Conservation (phyloP, 345 rosid species). For the Citrus glauca region DNA sequence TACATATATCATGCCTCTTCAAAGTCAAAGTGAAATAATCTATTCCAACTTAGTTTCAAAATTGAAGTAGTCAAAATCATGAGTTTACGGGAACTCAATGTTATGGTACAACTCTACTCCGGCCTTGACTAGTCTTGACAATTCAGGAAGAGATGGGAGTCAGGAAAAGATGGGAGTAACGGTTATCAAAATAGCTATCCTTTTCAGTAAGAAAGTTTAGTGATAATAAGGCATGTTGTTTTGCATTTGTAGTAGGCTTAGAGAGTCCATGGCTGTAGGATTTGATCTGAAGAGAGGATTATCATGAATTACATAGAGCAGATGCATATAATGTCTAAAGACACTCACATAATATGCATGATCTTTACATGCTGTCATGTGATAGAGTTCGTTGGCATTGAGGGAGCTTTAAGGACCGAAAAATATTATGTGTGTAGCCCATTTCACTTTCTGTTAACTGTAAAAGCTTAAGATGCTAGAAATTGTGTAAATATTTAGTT, state of each 20-base stretch:
- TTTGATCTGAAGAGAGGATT: neutral
- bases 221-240: neutral
- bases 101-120: neutral
- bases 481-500: neutral
- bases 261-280: neutral
- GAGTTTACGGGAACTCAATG: neutral
- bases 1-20: neutral
- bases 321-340: neutral
- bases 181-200: neutral
- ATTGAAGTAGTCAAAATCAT: neutral
- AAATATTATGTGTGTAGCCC: neutral
- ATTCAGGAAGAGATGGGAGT: neutral
- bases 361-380: neutral
- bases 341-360: neutral
- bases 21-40: neutral
- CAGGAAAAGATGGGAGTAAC: neutral
- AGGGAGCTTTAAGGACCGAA: neutral
- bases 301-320: neutral
- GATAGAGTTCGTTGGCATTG: neutral
- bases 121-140: neutral
- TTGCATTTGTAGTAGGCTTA: neutral
- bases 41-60: neutral
- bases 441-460: neutral
- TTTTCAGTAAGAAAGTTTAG: neutral
- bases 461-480: neutral